Conservation (phyloP, 805 yeast species). For the Wickerhamomyces kurtzmanii region DNA sequence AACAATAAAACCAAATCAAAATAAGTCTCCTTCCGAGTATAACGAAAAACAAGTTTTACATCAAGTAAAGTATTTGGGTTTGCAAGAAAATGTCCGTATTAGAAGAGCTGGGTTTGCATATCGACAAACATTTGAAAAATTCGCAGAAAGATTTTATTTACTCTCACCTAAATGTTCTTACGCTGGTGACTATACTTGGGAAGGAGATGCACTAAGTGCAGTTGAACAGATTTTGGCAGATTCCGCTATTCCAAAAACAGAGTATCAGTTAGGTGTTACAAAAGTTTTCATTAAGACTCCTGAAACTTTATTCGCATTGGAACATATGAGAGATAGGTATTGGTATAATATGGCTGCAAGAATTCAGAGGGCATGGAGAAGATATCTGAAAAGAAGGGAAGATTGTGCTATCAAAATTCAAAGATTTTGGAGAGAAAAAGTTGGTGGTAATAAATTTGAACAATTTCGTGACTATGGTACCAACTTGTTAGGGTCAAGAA, state of each 20-base stretch:
- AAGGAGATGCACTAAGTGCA: constrained; percentile 48
- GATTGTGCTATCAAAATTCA: constrained; percentile 82
- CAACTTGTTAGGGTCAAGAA: constrained; percentile 56
- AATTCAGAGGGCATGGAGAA: constrained; percentile 95
- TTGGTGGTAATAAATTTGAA: constrained; percentile 74
- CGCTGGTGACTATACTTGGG: constrained; percentile 72
- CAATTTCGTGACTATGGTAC: constrained; percentile 83
- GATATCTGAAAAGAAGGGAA: constrained; percentile 67
- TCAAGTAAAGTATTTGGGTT: constrained; percentile 90
- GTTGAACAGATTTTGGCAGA: constrained; percentile 41
- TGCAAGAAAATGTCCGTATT: constrained; percentile 93
- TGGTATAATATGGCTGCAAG: constrained; percentile 98
- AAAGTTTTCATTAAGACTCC: constrained; percentile 95
- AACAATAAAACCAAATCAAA: constrained; percentile 95
- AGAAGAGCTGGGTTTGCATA: constrained; percentile 99
- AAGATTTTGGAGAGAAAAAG: constrained; percentile 70
- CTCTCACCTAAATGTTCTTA: constrained; percentile 85
- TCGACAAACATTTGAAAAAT: constrained; percentile 92
- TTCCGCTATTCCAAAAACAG: constrained; percentile 63
- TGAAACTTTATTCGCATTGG: constrained; percentile 90
- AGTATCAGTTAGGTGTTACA: constrained; percentile 86
- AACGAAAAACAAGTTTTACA: constrained; percentile 86
- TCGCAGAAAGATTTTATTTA: constrained; percentile 87
- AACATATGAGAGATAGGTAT: constrained; percentile 91
- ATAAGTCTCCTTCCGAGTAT: constrained; percentile 82